Evolutionary conservation across 352 stramenopile species (phyloP).

Genomic region (Phytopythium chamaehyphon): DNA sequence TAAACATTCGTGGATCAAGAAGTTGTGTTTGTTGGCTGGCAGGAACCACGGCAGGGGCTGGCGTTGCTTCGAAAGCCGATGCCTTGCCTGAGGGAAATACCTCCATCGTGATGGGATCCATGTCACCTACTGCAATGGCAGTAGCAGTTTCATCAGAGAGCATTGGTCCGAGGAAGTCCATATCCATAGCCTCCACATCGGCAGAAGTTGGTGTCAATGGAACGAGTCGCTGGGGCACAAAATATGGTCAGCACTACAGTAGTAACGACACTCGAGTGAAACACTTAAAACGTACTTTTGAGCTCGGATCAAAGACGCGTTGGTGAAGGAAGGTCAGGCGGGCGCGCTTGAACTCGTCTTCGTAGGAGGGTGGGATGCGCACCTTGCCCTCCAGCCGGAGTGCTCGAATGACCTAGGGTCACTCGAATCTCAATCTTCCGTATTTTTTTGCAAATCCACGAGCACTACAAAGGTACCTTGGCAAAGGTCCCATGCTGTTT

Average conservation of each 20-base stretch:
- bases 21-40: not conserved
- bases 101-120: constrained; percentile 66
- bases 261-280: too few relatives aligned
- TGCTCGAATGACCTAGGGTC: constrained; percentile 45
- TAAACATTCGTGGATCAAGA: constrained; percentile 1
- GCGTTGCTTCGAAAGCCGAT: not conserved
- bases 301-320: constrained; percentile 56
- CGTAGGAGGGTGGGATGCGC: constrained; percentile 45
- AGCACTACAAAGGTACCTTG: constrained; percentile 35
- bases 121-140: constrained; percentile 60
- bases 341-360: constrained; percentile 55
- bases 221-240: constrained; percentile 43
- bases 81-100: constrained; percentile 30
- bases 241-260: not conserved
- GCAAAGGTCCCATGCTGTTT: constrained; percentile 65
- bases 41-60: not conserved
- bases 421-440: too few relatives aligned
- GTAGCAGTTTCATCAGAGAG: constrained; percentile 37
- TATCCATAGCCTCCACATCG: constrained; percentile 24
- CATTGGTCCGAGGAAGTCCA: constrained; percentile 67
- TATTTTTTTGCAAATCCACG: too few relatives aligned
- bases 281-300: constrained; percentile 36
- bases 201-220: constrained; percentile 52
- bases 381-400: constrained; percentile 68
- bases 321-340: constrained; percentile 70